Conservation (phyloP, 2,329 filamentous ascomycete species). For the Aspergillus nomiae region DNA sequence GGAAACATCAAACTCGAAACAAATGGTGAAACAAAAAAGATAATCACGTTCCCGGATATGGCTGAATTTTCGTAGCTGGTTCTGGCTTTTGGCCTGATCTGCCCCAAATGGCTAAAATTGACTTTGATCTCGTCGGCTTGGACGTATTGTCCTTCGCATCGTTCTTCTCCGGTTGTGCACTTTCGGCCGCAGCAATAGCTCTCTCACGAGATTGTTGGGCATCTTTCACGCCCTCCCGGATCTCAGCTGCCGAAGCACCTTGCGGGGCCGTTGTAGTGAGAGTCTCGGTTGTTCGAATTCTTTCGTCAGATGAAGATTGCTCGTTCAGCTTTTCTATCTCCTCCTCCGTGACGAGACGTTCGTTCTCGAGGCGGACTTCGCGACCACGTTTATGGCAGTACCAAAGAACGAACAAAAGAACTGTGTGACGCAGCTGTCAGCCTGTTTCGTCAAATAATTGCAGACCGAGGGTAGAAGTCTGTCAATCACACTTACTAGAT, state of each 20-base stretch:
- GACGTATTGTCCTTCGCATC: constrained; percentile 10
- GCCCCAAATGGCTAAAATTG: constrained; percentile 31
- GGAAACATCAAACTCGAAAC: background rate
- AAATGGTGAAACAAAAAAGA: background rate
- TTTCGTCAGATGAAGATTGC: constrained; percentile 32
- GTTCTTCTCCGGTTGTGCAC: constrained; percentile 3
- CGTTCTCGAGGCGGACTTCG: constrained; percentile 75
- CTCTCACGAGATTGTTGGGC: constrained; percentile 37
- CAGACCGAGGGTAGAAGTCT: background rate
- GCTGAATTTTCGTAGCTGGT: constrained; percentile 27
- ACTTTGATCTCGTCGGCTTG: constrained; percentile 33
- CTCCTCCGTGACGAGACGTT: constrained; percentile 50
- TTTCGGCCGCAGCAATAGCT: constrained; percentile 20
- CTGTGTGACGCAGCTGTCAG: constrained; percentile 43
- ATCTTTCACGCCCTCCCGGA: constrained; percentile 44
- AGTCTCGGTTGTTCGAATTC: constrained; percentile 38
- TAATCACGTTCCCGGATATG: constrained; percentile 41
- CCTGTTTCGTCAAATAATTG: background rate
- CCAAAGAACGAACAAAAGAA: constrained; percentile 93
- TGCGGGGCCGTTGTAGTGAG: constrained; percentile 44
- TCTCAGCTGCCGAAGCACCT: constrained; percentile 42
- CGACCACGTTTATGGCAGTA: constrained; percentile 96
- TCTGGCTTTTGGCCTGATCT: constrained; percentile 24
- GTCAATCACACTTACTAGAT: constrained; percentile 66
- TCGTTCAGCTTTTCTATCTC: constrained; percentile 46